Evolutionary conservation across 2,329 filamentous ascomycete species (phyloP), one percentile per base, ranked within the genome.

Genomic region (Paraphaeosphaeria sporulosa): DNA sequence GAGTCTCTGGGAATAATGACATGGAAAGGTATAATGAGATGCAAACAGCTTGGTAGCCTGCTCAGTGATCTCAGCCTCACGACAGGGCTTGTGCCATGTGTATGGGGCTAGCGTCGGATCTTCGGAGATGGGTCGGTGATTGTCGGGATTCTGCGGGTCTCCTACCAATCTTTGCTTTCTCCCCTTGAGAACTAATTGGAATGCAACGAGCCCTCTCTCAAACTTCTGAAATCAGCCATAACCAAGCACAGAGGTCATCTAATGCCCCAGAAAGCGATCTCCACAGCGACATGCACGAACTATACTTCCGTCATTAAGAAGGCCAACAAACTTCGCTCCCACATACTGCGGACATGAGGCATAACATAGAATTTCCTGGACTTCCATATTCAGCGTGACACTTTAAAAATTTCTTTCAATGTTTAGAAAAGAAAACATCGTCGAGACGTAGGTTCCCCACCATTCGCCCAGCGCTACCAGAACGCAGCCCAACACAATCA

Each of bases 41-140:
- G 30, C 25, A 23, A 13, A 23, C n/a, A 23, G 42, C 42, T 21
- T 34, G 27, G n/a, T 34, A 12, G 47, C 47, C 47, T 49, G 2
- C n/a, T 30, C 47, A 17, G 17, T 49, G 10, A 27, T 32, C 21
- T n/a, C 30, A 30, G n/a, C n/a, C 15, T 49, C n/a, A 6, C n/a
- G 47, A 49, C 47, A 34, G 17, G 27, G 47, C 9, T 48, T 1
- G 21, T 27, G 25, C 15, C 27, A 27, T n/a, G 27, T 49, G n/a
- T n/a, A n/a, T n/a, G n/a, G n/a, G n/a, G n/a, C n/a, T n/a, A 49
- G 47, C 17, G 27, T 49, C 47, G 47, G 27, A 49, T 15, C 34
- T 19, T 25, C 44, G 44, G 44, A 25, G 21, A 47, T 48, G 38
- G 38, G 9, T 40, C 38, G 38, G 38, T n/a, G 38, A 40, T 40